Evolutionary conservation across 805 yeast genomes (phyloP).

Genomic region (Saturnispora saitoi): DNA sequence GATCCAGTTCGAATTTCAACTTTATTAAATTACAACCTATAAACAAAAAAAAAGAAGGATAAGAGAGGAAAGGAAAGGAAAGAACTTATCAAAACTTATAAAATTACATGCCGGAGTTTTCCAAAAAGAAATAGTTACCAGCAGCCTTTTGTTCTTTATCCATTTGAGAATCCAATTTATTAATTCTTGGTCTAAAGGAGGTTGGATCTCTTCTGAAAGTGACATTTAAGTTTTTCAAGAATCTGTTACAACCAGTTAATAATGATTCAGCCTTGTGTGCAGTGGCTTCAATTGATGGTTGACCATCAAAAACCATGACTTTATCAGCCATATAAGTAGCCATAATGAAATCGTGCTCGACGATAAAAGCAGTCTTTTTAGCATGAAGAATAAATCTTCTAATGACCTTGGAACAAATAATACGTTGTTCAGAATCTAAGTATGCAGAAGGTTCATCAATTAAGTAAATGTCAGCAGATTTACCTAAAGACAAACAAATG

Average conservation of each 20-base stretch:
- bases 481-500: conserved; percentile 88
- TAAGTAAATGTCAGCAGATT: conserved; percentile 89
- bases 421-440: conserved; percentile 99
- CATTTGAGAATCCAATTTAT: conserved; percentile 96
- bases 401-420: conserved; percentile 95
- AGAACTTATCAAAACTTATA: background rate
- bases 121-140: conserved; percentile 96
- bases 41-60: background rate
- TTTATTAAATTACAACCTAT: conserved; percentile 2
- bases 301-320: conserved; percentile 96
- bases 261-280: conserved; percentile 90
- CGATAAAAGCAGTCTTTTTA: conserved; percentile 97
- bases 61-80: background rate
- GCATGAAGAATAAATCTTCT: conserved; percentile 94
- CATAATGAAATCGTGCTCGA: conserved; percentile 99
- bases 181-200: conserved; percentile 97
- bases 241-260: conserved; percentile 93
- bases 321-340: conserved; percentile 98
- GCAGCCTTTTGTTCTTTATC: conserved; percentile 91
- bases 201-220: conserved; percentile 99
- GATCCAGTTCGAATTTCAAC: no score
- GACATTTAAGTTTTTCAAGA: conserved; percentile 93
- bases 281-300: conserved; percentile 74
- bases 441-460: conserved; percentile 99
- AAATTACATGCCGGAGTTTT: conserved; percentile 39